Evolutionary conservation across 257 asterid species (phyloP), one percentile per base, ranked within the genome.

Genomic region (Solanum piurae): DNA sequence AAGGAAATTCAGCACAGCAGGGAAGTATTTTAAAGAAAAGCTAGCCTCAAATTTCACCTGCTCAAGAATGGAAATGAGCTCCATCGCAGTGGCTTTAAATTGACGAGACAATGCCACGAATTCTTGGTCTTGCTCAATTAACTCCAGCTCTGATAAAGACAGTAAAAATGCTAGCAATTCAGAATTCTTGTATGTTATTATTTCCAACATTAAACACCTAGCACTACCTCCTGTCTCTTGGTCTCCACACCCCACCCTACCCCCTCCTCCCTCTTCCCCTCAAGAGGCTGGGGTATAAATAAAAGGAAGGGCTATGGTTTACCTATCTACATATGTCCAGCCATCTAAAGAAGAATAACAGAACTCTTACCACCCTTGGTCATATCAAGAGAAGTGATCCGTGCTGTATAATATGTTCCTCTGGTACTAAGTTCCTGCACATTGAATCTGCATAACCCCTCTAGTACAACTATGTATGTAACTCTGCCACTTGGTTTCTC

Each of bases 401-500:
- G 93, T 84, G 99, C 99, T 37, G 98, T 97, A 91, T 97, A 95
- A 90, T 95, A 97, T 9, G 99, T 95, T 89, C 98, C 99, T 90
- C 98, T 94, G 23, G 98, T 95, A 92, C 98, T 97, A 88, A 97
- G 94, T 92, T 97, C 99, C 91, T 96, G 99, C 74, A 97, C 99
- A 86, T 92, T 93, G 91, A 97, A 97, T 93, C 99, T 94, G 93
- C 99, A 96, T 91, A 96, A 89, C 52, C 99, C 99, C 93, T 96
- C 99, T 36, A 97, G 99, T 86, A 96, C 98, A 88, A 97, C 99
- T 83, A 92, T 94, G 93, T 97, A 97, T 64, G 99, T 97, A 87
- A 97, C 99, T 91, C 98, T 95, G 88, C 99, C 99, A 86, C 99
- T 97, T 60, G 99, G 98, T 95, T 97, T 96, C 92, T 97, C 98